Evolutionary conservation across 2,329 filamentous ascomycete genomes (phyloP).

Genomic region (Calonectria pseudoturangicola): DNA sequence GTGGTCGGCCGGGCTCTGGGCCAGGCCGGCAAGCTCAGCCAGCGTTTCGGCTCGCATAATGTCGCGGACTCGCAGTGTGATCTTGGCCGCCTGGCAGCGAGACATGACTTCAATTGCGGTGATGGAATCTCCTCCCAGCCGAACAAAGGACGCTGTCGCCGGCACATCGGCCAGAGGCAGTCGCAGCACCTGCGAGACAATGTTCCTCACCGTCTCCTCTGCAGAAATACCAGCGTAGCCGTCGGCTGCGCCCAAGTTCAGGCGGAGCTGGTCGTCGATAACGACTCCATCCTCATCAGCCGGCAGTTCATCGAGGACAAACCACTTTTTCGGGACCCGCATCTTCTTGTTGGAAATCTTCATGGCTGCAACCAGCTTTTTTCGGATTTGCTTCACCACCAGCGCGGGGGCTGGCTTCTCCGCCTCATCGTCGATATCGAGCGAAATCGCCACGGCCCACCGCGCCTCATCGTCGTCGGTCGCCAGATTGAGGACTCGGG

Average conservation of each 20-base stretch:
- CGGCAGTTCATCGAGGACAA: slow-evolving; percentile 31
- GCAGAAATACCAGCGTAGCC: slow-evolving; percentile 30
- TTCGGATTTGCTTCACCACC: slow-evolving; percentile 32
- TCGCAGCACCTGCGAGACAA: slow-evolving; percentile 34
- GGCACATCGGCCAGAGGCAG: slow-evolving; percentile 31
- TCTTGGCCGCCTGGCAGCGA: slow-evolving; percentile 65
- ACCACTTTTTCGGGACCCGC: slow-evolving; percentile 35
- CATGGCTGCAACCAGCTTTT: slow-evolving; percentile 31
- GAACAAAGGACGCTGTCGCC: slow-evolving; percentile 33
- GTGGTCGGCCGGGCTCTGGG: slow-evolving; percentile 23
- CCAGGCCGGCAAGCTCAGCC: slow-evolving; percentile 26
- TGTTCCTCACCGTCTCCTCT: slow-evolving; percentile 36
- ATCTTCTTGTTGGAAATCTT: slow-evolving; percentile 34
- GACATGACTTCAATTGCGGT: slow-evolving; percentile 66
- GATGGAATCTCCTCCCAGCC: slow-evolving; percentile 67
- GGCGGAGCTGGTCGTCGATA: slow-evolving; percentile 26
- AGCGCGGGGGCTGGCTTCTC: slow-evolving; percentile 10
- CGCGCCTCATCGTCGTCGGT: slow-evolving; percentile 23
- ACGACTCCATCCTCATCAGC: slow-evolving; percentile 24
- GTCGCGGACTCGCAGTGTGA: slow-evolving; percentile 58
- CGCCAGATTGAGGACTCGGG: slow-evolving; percentile 29
- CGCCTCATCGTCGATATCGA: slow-evolving; percentile 18
- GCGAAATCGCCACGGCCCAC: slow-evolving; percentile 30
- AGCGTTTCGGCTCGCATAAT: slow-evolving; percentile 33
- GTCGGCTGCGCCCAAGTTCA: slow-evolving; percentile 28